These are phyloP conservation scores for Heliosperma pusillum DNA, from an alignment of 148 eudicot species.

Conservation along the genomic window DNA sequence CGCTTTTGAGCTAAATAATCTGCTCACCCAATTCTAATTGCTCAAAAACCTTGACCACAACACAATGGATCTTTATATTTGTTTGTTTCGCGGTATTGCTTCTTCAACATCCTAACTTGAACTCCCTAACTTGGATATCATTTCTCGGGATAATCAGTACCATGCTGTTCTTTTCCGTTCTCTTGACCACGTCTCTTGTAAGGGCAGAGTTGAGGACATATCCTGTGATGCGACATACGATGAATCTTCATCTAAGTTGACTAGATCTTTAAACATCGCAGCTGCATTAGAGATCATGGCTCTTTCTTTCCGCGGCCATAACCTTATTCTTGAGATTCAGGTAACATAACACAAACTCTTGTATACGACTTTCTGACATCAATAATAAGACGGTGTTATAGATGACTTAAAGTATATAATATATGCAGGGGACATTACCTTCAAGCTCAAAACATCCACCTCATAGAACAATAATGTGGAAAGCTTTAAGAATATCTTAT, in stretches of 20 bases:
- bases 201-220: conserved; percentile 15
- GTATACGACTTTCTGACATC: not conserved
- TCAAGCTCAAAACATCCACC: conserved; percentile 28
- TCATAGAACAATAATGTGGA: conserved; percentile 37
- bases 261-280: conserved; percentile 7
- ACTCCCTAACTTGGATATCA: conserved; percentile 21
- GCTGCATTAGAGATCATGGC: conserved; percentile 30
- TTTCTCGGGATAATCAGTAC: conserved; percentile 15
- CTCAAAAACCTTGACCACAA: conserved; percentile 2
- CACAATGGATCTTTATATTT: conserved; percentile 13
- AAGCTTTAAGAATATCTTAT: conserved; percentile 29
- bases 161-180: not conserved
- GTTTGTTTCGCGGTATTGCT: conserved; percentile 18
- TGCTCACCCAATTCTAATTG: conserved; percentile 6
- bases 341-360: conserved; percentile 3
- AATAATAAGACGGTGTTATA: not conserved
- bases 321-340: conserved; percentile 36
- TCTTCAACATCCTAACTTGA: conserved; percentile 21
- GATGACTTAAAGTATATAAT: not conserved
- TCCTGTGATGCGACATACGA: conserved; percentile 4
- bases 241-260: not conserved
- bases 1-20: conserved; percentile 10
- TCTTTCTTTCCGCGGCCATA: conserved; percentile 35
- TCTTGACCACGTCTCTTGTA: conserved; percentile 15
- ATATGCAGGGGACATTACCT: conserved; percentile 36